Base-by-base conservation (phyloP, 345 rosid species). In the Camelina sativa region DNA sequence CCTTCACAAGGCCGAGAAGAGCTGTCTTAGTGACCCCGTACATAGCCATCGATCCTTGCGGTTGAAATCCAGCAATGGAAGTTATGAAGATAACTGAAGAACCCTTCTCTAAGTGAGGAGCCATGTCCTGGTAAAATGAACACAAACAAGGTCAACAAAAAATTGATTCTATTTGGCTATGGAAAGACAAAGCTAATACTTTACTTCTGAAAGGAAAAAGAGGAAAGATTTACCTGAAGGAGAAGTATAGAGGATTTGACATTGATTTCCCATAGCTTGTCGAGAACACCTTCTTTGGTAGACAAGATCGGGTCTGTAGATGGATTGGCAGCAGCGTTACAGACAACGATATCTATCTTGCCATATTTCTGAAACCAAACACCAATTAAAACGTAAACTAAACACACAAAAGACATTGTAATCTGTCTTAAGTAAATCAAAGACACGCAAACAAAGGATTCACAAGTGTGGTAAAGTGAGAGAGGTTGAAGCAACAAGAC, bases 11-110 rank as follows among this genome's bases (percentile, higher is more conserved):
- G 28, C 97, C 99, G 23, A 95, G 85, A 74, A 92, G 90, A 50
- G 99, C 96, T 0, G 99, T 95, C 82, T 95, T 95, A 8, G 97
- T 89, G 41, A 95, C 96, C 17, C 97, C 99, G 75, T 95, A 95
- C 97, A 95, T 90, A 70, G 84, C 85, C 89, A 87, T 79, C 46
- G 92, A 58, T 44, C 81, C n/a, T 32, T 73, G 85, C 5, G 97
- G 99, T 17, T 59, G 75, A 76, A 80, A 95, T 41, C 83, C 99
- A 63, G 86, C 73, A 65, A 89, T 84, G 1, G 99, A 95, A 52
- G 99, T 85, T 75, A 90, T 81, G 35, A 92, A 79, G 75, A 95
- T 72, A 62, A 95, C 83, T 0, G 97, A 87, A 76, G 97, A 95
- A 74, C 92, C 96, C 62, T 86, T 86, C 75, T 81, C 82, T 76